Base-by-base conservation (phyloP, 352 stramenopile genomes). In the Blastocystis hominis region DNA sequence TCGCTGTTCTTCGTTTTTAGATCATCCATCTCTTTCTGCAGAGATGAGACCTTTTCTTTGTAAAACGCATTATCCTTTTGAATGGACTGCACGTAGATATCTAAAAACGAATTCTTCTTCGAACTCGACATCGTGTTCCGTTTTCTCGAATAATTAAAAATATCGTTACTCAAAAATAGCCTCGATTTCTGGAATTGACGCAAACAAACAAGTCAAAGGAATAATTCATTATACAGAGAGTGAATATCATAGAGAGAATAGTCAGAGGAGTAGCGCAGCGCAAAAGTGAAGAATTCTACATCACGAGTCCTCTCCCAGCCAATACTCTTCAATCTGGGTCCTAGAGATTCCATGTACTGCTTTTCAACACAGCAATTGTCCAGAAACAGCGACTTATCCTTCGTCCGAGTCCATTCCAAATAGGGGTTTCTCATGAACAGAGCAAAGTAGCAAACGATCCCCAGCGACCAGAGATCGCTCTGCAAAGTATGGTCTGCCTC, bases 1-100 rank as follows among this genome's bases (percentile, higher is more conserved):
- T 84, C 47, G 17, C 30, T 30, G 55, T 47, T 34, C 72, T 66
- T 64, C 53, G 44, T 9, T 17, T 24, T 64, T 38, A 84, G 6
- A 1, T 63, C 53, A 13, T 69, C 55, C 2, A 66, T n/a, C 17
- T 84, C 72, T 7, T 84, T 84, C 30, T 64, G 47, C 44, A 66
- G 53, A 13, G 44, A 30, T 17, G 53, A 56, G 47, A 84, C 55
- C 56, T 84, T 84, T 6, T 84, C 50, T 53, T 84, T 84, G n/a
- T 54, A 84, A 47, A 84, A 84, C 20, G 46, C 44, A 46, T 64
- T 66, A 64, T 84, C 72, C 72, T 84, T 84, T 53, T 84, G 53
- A 24, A 84, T n/a, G 15, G 72, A 84, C 72, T 84, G 72, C 38
- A 84, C 55, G 47, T 84, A 84, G 55, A 84, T 84, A 40, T 84